phyloP scores from a whole-genome alignment of 1,139 yeast species.

The Scheffersomyces titani region DNA sequence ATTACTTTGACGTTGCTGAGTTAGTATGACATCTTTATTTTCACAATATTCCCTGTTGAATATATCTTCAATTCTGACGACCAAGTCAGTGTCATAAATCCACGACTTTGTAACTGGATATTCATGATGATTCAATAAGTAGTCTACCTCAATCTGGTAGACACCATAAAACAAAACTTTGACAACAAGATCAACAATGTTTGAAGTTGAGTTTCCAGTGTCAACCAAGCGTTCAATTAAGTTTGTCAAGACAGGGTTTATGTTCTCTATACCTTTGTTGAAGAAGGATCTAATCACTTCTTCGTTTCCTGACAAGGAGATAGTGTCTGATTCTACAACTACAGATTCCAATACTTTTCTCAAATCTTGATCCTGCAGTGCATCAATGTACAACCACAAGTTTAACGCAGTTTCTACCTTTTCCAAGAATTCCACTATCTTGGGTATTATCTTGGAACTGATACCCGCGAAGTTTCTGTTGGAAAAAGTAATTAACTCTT shows the following conservation, averaged over 20 bases:
- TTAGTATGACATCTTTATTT: conserved; percentile 7
- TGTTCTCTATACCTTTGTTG: conserved; percentile 27
- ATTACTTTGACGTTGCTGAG: conserved; percentile 17
- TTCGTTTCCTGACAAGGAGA: conserved; percentile 8
- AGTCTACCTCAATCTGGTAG: conserved; percentile 41
- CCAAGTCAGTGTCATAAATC: conserved; percentile 41
- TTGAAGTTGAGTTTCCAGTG: conserved; percentile 23
- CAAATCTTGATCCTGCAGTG: conserved; percentile 8
- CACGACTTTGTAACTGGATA: conserved; percentile 29
- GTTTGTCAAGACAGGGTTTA: conserved; percentile 36
- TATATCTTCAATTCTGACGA: conserved; percentile 34
- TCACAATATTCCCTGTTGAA: conserved; percentile 21
- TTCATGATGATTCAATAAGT: conserved; percentile 23
- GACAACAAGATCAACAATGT: conserved; percentile 32
- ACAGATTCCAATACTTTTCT: conserved; percentile 17
- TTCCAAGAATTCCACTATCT: conserved; percentile 54
- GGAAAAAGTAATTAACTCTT: conserved; percentile 48
- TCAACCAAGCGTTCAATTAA: conserved; percentile 28
- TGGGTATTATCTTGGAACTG: conserved; percentile 27
- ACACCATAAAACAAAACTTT: conserved; percentile 44
- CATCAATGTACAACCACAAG: conserved; percentile 46
- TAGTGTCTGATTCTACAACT: conserved; percentile 10
- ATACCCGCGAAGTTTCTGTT: conserved; percentile 46
- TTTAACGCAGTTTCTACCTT: conserved; percentile 55
- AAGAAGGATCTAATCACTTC: conserved; percentile 30